Base-by-base conservation (phyloP, 805 yeast species). In the Clavispora asparagi region DNA sequence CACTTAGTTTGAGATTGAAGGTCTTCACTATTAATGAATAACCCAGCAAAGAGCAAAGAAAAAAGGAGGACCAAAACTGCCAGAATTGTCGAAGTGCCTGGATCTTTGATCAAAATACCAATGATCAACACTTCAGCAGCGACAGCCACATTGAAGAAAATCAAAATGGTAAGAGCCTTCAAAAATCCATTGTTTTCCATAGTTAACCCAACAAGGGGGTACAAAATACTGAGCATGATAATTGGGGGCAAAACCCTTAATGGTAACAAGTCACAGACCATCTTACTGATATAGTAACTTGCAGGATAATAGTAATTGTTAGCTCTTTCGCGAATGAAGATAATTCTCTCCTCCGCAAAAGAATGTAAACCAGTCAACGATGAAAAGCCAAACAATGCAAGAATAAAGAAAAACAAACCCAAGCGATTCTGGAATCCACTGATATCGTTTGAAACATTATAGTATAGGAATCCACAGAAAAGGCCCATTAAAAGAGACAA, bases 351-450 rank as follows among this genome's bases (percentile, higher is more conserved):
- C 44, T 81, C 76, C 0, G 96, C 82, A 64, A 94, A 94, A 3
- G 96, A 80, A 54, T 90, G 92, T 44, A 94, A 71, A 0, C 97
- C 95, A 0, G 98, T 92, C 58, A 94, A 75, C 0, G 98, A 85
- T 1, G 95, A 85, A 64, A 94, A 94, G 0, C 99, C 99, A 71
- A 94, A 91, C 58, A 91, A 78, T 3, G 98, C 88, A 50, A 94
- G 73, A 43, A 91, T 67, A 64, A 94, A 94, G 72, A 94, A 92
- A 66, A 94, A 94, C 49, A 94, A 71, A 0, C 99, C 99, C 53
- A 94, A 74, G 56, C 99, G 77, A 65, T 94, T 94, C 64, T 94
- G 99, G 73, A 94, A 94, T 0, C 99, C 99, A 58, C 96, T 83
- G 45, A 94, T 92, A 62, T 92, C 97, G 60, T 89, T 86, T 37